A percentile compares a stretch with the other conserved stretches of the same genome.
Evolutionary conservation across 2,329 filamentous ascomycete genomes (phyloP).

Genomic region (Fusarium circinatum): DNA sequence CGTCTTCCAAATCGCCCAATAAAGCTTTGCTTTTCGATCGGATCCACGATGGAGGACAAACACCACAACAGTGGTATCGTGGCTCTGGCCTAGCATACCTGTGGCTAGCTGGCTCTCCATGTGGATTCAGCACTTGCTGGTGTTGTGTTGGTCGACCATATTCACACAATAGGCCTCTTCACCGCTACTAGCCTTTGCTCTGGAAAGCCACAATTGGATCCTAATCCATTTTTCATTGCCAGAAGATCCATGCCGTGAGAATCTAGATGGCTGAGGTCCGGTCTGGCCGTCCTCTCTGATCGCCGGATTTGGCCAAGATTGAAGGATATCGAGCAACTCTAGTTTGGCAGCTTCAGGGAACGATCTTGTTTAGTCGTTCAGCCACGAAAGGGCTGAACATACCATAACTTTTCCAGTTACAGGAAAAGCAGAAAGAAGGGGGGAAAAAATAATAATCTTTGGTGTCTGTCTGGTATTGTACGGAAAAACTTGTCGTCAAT

Average conservation of each 20-base stretch:
- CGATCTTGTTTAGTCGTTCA: background rate
- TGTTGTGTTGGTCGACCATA: background rate
- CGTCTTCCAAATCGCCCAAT: constrained; percentile 28
- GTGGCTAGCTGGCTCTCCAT: background rate
- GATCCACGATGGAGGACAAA: constrained; percentile 3
- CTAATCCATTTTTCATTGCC: background rate
- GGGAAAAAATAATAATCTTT: background rate
- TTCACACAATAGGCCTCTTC: background rate
- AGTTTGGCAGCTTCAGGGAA: constrained; percentile 8
- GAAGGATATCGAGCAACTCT: background rate
- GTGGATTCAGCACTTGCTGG: constrained; percentile 20
- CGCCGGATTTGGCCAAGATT: constrained; percentile 37
- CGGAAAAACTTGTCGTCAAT: background rate
- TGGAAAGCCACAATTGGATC: background rate
- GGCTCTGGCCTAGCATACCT: background rate
- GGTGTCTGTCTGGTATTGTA: background rate
- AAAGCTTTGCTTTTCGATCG: background rate
- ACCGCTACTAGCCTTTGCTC: background rate
- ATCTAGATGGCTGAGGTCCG: constrained; percentile 24
- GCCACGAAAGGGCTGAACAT: background rate
- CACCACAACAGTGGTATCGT: background rate
- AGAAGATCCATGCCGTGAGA: background rate
- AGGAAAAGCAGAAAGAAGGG: background rate
- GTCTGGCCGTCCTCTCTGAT: constrained; percentile 13
- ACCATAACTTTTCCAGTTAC: background rate